Conservation (phyloP, 148 eudicot genomes). For the Rhododendron vialii region DNA sequence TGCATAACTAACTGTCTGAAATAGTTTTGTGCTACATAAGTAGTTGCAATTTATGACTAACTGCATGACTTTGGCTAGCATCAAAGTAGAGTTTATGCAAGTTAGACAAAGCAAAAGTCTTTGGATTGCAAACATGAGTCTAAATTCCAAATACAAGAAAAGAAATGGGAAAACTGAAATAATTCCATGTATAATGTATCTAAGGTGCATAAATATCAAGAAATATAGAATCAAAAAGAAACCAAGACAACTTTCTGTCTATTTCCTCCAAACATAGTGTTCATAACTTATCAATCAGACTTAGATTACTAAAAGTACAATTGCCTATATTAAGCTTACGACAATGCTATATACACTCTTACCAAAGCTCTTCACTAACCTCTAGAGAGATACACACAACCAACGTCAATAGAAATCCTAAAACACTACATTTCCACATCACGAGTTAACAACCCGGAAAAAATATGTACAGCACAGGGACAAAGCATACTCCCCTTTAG, state of each 20-base stretch:
- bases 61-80: too few relatives aligned
- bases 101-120: too few relatives aligned
- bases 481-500: conserved; percentile 57
- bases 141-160: background rate
- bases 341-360: too few relatives aligned
- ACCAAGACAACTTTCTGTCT: background rate
- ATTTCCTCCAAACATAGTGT: background rate
- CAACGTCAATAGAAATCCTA: too few relatives aligned
- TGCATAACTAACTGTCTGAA: too few relatives aligned
- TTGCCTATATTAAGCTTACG: too few relatives aligned
- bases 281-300: background rate
- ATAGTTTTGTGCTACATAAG: too few relatives aligned
- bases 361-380: background rate
- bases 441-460: background rate
- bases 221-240: background rate
- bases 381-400: background rate
- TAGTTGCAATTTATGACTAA: too few relatives aligned
- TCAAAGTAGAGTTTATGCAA: too few relatives aligned
- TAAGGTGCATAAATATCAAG: background rate
- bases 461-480: background rate
- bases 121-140: background rate
- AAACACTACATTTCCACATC: background rate
- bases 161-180: background rate
- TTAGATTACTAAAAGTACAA: background rate
- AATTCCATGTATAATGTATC: too few relatives aligned